Evolutionary conservation across 805 yeast species (phyloP), one percentile per base, ranked within the genome.

Genomic region (Metschnikowia matae): DNA sequence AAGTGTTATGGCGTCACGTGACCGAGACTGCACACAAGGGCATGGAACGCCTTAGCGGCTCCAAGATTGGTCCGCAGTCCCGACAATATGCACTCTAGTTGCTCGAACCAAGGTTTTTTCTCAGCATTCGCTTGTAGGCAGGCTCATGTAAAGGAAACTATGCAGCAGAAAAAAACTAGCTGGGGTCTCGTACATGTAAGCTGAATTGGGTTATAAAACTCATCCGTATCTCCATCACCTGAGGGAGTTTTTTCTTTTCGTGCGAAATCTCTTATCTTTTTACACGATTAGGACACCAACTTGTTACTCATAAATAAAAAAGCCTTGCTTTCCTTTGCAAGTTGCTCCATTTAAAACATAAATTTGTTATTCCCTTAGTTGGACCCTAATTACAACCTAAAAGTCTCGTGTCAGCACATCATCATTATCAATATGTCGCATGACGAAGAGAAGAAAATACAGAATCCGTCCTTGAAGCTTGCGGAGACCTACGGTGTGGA

Each of bases 401-500:
- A 15, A 26, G 10, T 15, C 26, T 15, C 5, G 18, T 13, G n/a
- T 41, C 33, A 29, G 15, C 33, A 13, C 13, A 31, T 37, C 14
- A 26, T 26, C 29, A 26, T 26, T 11, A 26, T 23, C 44, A 18
- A 29, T 5, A 32, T 42, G 38, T 33, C 38, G 37, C 38, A 20
- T 20, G 45, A 42, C 38, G 45, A 42, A 10, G 54, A 54, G 39
- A 55, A 54, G 47, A 42, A 48, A 20, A 11, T n/a, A 5, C 45
- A 40, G 37, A 48, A 49, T 13, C 34, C 44, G 0, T 35, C 51
- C 11, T 21, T 41, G 15, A 48, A 54, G 31, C 42, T 48, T 36
- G 3, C 40, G 8, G 55, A 49, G 6, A 43, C 46, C 13, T 54
- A 51, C 34, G 59, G 52, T 2, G 41, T 40, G 3, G 53, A 55